These are phyloP conservation scores for Aspergillus oerlinghausenensis DNA, from an alignment of 2,329 filamentous ascomycete species.

Conservation along the genomic window DNA sequence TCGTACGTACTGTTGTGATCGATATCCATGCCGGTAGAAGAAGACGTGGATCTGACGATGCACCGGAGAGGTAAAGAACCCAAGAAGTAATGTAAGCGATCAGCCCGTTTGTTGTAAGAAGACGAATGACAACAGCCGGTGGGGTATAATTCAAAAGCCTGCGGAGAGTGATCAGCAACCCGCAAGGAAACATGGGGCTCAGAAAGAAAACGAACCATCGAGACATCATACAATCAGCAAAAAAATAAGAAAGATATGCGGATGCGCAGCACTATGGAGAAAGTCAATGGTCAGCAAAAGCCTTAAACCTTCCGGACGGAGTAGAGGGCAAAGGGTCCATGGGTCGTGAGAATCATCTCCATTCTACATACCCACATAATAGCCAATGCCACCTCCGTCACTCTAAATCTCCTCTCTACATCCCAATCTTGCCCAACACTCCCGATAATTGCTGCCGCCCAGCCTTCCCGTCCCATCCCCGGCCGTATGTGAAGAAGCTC, in stretches of 20 bases:
- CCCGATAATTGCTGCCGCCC: slow-evolving; percentile 35
- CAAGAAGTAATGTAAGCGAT: slow-evolving; percentile 72
- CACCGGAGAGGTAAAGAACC: slow-evolving; percentile 65
- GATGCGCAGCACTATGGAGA: slow-evolving; percentile 64
- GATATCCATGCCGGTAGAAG: slow-evolving; percentile 73
- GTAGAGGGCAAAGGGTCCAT: neutral
- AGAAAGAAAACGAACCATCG: slow-evolving; percentile 55
- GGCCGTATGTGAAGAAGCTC: slow-evolving; percentile 52
- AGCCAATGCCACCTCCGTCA: slow-evolving; percentile 67
- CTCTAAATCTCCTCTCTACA: slow-evolving; percentile 47
- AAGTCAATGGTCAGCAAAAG: slow-evolving; percentile 4
- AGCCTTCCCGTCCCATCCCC: slow-evolving; percentile 40
- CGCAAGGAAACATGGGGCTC: neutral
- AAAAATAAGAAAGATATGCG: slow-evolving; percentile 75
- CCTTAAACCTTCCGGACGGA: neutral
- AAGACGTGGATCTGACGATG: slow-evolving; percentile 64
- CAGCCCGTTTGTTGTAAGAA: slow-evolving; percentile 68
- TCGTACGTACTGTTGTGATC: slow-evolving; percentile 61
- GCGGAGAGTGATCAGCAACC: slow-evolving; percentile 3
- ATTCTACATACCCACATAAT: slow-evolving; percentile 63
- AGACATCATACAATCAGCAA: slow-evolving; percentile 80
- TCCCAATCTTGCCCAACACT: slow-evolving; percentile 39
- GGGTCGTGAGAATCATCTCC: slow-evolving; percentile 19
- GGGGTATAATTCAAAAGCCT: slow-evolving; percentile 84
- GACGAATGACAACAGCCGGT: slow-evolving; percentile 69